phyloP scores from a whole-genome alignment of 164 flowering plant genomes.

The Dillenia turbinata region DNA sequence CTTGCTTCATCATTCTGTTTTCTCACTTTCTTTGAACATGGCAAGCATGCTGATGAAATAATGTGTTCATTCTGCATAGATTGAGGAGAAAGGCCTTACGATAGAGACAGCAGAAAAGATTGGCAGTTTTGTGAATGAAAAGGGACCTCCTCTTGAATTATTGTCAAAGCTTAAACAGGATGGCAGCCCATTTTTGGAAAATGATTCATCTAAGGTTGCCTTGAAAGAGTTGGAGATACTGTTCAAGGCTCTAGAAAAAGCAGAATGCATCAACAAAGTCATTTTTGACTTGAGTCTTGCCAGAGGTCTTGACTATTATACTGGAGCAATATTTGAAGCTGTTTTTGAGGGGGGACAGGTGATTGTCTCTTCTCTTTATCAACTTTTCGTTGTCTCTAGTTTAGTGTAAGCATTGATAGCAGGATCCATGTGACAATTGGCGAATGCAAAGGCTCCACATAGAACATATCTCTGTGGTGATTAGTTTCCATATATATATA shows the following conservation, averaged over 20 bases:
- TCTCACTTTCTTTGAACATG: too few relatives aligned
- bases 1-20: not conserved
- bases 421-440: too few relatives aligned
- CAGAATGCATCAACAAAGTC: conserved; percentile 65
- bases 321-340: conserved; percentile 96
- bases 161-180: conserved; percentile 58
- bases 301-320: conserved; percentile 97
- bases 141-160: conserved; percentile 67
- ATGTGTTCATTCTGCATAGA: conserved; percentile 27
- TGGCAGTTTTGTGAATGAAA: conserved; percentile 79
- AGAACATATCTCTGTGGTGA: too few relatives aligned
- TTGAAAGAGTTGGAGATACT: conserved; percentile 76
- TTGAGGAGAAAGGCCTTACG: conserved; percentile 78
- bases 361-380: too few relatives aligned
- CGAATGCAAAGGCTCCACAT: too few relatives aligned
- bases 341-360: conserved; percentile 23
- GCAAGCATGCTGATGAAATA: too few relatives aligned
- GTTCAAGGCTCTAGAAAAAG: conserved; percentile 66
- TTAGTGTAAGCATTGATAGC: too few relatives aligned
- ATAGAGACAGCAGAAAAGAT: conserved; percentile 73
- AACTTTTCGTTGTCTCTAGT: too few relatives aligned
- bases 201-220: conserved; percentile 50
- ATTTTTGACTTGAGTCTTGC: conserved; percentile 97
- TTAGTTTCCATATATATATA: too few relatives aligned
- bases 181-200: conserved; percentile 59